Evolutionary conservation across 257 asterid species (phyloP).

Genomic region (Osmanthus fragrans): DNA sequence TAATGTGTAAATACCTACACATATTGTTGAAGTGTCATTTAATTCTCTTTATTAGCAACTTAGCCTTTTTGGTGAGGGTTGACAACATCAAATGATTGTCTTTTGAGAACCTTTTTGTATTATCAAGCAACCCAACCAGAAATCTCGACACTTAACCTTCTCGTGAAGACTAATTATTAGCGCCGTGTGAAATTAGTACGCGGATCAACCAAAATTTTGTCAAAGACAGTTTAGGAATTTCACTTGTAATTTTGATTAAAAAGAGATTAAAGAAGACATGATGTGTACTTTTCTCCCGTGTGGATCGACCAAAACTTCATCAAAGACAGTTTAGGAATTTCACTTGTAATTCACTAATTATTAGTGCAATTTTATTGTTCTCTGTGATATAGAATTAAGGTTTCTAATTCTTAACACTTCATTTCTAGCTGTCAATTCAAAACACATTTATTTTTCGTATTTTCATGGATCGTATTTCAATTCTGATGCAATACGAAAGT

Average conservation of each 20-base stretch:
- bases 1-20: not conserved
- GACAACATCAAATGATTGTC: not conserved
- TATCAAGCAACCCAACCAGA: not conserved
- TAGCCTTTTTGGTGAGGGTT: not conserved
- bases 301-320: no score
- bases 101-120: not conserved
- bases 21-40: not conserved
- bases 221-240: no score
- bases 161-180: no score
- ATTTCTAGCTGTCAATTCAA: not conserved
- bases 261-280: no score
- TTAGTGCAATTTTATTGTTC: no score
- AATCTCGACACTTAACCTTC: slow-evolving; percentile 8
- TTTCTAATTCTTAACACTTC: not conserved
- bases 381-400: no score
- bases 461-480: not conserved
- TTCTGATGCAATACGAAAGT: not conserved
- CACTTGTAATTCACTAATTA: no score
- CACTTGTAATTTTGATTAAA: no score
- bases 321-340: no score
- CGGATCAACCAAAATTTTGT: no score
- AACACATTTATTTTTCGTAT: not conserved
- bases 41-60: not conserved
- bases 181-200: no score
- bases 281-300: no score